Percentiles rank a stretch among this genome's conserved stretches.
Conservation (phyloP, 139 green algal species). For the Auxenochlorella protothecoides region DNA sequence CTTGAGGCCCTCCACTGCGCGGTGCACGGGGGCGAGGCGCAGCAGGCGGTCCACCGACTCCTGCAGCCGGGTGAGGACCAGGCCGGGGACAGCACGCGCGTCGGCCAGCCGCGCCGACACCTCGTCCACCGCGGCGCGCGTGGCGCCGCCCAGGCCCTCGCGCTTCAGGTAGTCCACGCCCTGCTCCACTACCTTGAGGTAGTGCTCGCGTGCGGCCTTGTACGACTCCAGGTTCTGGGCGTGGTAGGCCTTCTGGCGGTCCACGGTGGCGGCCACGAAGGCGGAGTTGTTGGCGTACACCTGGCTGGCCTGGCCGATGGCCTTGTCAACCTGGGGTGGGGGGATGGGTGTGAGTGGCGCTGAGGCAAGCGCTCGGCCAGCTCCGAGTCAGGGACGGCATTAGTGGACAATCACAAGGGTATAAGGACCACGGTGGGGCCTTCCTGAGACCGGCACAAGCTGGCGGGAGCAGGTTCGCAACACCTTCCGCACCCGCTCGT, state of each 20-base stretch:
- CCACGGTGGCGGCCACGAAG: constrained; percentile 14
- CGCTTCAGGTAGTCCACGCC: constrained; percentile 28
- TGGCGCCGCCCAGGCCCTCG: constrained; percentile 26
- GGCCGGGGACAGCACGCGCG: constrained; percentile 22
- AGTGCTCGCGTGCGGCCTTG: constrained; percentile 24
- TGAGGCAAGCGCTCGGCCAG: too few species aligned
- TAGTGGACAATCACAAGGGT: not conserved
- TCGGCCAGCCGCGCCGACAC: constrained; percentile 27
- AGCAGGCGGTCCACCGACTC: constrained; percentile 24
- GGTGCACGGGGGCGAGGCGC: constrained; percentile 16
- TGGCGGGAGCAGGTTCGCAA: not conserved
- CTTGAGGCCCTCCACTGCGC: constrained; percentile 6
- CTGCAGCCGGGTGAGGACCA: constrained; percentile 16
- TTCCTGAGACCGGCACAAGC: too few species aligned
- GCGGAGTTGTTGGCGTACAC: constrained; percentile 22
- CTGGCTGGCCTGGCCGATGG: constrained; percentile 6
- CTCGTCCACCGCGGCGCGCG: constrained; percentile 24
- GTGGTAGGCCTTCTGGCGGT: constrained; percentile 29
- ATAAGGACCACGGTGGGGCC: not conserved
- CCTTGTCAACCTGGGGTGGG: constrained; percentile 18
- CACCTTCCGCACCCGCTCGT: constrained; percentile 9
- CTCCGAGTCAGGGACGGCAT: too few species aligned
- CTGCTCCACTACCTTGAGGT: constrained; percentile 37
- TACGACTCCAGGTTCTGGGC: constrained; percentile 30
- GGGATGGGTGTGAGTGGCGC: too few species aligned